Evolutionary conservation across 208 protist species (phyloP).

Genomic region (Vickermania spadyakhi): DNA sequence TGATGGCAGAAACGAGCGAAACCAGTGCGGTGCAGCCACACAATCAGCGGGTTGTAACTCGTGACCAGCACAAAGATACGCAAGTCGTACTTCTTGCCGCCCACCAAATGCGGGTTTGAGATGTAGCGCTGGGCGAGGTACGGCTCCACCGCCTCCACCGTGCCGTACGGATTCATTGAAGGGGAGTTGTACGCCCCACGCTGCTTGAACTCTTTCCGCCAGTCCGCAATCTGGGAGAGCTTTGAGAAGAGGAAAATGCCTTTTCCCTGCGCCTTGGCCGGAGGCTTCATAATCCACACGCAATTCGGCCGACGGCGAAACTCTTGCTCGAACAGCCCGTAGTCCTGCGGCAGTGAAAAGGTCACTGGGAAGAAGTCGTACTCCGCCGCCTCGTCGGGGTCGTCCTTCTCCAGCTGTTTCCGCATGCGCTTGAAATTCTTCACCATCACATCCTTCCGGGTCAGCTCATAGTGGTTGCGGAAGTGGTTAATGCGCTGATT

Average conservation of each 20-base stretch:
- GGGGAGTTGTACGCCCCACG: conserved; percentile 20
- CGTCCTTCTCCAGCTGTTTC: conserved; percentile 81
- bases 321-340: conserved; percentile 92
- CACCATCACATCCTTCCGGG: conserved; percentile 93
- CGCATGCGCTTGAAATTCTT: conserved; percentile 94
- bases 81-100: conserved; percentile 93
- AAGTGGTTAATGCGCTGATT: conserved; percentile 92
- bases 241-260: conserved; percentile 97
- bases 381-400: conserved; percentile 65
- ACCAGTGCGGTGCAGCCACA: conserved; percentile 89
- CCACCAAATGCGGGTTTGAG: conserved; percentile 83
- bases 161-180: conserved; percentile 16
- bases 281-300: conserved; percentile 97
- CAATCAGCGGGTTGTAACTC: conserved; percentile 71
- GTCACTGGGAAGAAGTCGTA: conserved; percentile 94
- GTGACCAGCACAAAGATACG: conserved; percentile 90
- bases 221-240: conserved; percentile 92
- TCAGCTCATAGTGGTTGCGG: conserved; percentile 95
- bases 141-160: conserved; percentile 53
- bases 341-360: conserved; percentile 93
- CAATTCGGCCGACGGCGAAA: conserved; percentile 86
- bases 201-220: conserved; percentile 84
- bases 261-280: conserved; percentile 93
- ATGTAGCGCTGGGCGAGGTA: conserved; percentile 89
- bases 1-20: conserved; percentile 91